Evolutionary conservation across 2,329 filamentous ascomycete genomes (phyloP).

Genomic region (Hymenoscyphus repandus): DNA sequence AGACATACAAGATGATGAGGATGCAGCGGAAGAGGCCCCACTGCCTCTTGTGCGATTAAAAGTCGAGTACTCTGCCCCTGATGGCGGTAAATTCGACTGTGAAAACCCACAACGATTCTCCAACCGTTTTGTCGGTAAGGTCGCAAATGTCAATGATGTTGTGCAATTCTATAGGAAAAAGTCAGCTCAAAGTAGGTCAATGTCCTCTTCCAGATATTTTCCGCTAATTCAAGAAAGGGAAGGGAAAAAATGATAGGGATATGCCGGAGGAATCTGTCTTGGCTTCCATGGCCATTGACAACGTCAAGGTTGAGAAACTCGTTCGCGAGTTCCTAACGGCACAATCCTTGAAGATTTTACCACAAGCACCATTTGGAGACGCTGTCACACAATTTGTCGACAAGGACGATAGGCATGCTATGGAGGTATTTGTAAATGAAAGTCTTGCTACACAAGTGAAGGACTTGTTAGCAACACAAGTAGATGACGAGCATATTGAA

Average conservation of each 20-base stretch:
- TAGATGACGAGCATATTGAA: conserved; percentile 61
- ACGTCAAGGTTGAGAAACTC: conserved; percentile 80
- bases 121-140: conserved; percentile 81
- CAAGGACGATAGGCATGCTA: conserved; percentile 90
- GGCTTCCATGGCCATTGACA: conserved; percentile 60
- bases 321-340: conserved; percentile 83
- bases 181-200: conserved; percentile 44
- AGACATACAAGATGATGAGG: conserved; percentile 64
- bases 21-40: conserved; percentile 59
- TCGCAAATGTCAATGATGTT: conserved; percentile 91
- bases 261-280: conserved; percentile 61
- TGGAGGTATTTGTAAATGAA: conserved; percentile 74
- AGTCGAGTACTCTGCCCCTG: conserved; percentile 82
- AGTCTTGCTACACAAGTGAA: conserved; percentile 66
- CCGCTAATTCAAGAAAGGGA: conserved; percentile 27
- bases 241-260: conserved; percentile 43
- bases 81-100: conserved; percentile 79
- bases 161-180: conserved; percentile 92
- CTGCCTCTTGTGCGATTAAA: conserved; percentile 82
- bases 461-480: conserved; percentile 61
- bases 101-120: conserved; percentile 97
- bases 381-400: conserved; percentile 89
- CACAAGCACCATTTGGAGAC: conserved; percentile 87
- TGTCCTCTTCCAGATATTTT: conserved; percentile 10
- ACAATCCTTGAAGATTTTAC: conserved; percentile 87